phyloP scores from a whole-genome alignment of 2,329 filamentous ascomycete genomes.

The Neofusicoccum sp. region DNA sequence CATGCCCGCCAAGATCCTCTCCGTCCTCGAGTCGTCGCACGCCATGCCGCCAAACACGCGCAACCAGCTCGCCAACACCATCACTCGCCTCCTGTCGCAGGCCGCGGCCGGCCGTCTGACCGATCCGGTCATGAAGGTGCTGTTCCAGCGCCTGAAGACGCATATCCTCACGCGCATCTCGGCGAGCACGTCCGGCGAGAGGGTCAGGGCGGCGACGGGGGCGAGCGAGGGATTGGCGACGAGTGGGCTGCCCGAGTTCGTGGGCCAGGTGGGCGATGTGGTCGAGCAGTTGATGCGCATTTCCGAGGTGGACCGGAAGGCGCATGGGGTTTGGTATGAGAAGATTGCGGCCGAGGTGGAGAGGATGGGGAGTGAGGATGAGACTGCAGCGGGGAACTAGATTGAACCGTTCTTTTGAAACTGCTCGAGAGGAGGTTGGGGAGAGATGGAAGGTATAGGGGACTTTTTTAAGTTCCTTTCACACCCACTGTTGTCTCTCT shows the following conservation, averaged over 20 bases:
- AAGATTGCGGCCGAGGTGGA: conserved; percentile 60
- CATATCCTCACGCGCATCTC: conserved; percentile 68
- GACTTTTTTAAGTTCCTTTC: too few relatives aligned
- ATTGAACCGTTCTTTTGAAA: too few relatives aligned
- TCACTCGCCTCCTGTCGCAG: conserved; percentile 55
- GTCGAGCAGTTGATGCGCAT: conserved; percentile 69
- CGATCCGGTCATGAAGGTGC: conserved; percentile 66
- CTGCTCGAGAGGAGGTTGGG: too few relatives aligned
- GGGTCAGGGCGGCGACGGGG: conserved; percentile 68
- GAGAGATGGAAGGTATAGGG: too few relatives aligned
- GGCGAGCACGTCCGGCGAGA: conserved; percentile 69
- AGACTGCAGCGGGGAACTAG: background rate
- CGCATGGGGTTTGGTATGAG: conserved; percentile 73
- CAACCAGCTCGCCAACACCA: conserved; percentile 45
- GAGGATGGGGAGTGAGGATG: conserved; percentile 29
- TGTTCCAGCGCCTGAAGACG: conserved; percentile 67
- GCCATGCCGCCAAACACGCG: conserved; percentile 53
- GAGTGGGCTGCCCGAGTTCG: conserved; percentile 73
- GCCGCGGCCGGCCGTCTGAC: conserved; percentile 54
- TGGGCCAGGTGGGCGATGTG: conserved; percentile 68
- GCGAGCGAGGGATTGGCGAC: conserved; percentile 70
- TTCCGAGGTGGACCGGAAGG: conserved; percentile 67
- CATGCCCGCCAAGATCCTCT: conserved; percentile 48
- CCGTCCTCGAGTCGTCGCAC: conserved; percentile 52
- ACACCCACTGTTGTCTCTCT: too few relatives aligned